These are phyloP conservation scores for Vachellia collinsii DNA, from an alignment of 306 rosid species.

Conservation along the genomic window DNA sequence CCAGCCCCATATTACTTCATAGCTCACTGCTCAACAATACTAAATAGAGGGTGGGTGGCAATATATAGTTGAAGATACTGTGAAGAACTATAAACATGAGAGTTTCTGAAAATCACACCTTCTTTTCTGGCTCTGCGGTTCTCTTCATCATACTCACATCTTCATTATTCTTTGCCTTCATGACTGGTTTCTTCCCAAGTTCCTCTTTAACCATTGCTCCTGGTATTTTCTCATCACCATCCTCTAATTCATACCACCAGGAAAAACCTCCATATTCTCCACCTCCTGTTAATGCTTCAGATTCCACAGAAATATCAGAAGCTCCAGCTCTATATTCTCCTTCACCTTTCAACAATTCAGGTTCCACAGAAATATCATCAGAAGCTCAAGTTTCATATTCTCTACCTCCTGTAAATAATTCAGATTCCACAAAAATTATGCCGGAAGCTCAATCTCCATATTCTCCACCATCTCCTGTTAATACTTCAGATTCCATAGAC, in stretches of 20 bases:
- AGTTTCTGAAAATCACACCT: conserved; percentile 9
- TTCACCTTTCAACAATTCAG: not conserved
- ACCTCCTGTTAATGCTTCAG: not conserved
- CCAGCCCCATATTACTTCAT: not conserved
- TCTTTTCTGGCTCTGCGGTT: conserved; percentile 20
- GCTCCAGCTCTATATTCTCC: conserved; percentile 2
- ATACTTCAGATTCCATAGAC: not conserved
- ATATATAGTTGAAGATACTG: not conserved
- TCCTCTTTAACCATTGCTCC: conserved; percentile 19
- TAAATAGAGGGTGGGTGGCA: not conserved
- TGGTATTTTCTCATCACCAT: not conserved
- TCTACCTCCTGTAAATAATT: no score
- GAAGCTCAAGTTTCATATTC: not conserved
- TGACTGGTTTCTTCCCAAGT: conserved; percentile 14
- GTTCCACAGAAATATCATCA: not conserved
- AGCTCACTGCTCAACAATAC: not conserved
- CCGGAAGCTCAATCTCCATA: no score
- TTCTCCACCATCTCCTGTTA: not conserved
- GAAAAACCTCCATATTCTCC: conserved; percentile 25
- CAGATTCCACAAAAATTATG: no score
- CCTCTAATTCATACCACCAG: not conserved
- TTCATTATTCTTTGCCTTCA: conserved; percentile 36
- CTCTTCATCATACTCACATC: conserved; percentile 27
- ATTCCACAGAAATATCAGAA: conserved; percentile 1
- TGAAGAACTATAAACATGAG: conserved; percentile 28